Evolutionary conservation across 2,329 filamentous ascomycete genomes (phyloP).

Genomic region (Cryoendolithus antarcticus): DNA sequence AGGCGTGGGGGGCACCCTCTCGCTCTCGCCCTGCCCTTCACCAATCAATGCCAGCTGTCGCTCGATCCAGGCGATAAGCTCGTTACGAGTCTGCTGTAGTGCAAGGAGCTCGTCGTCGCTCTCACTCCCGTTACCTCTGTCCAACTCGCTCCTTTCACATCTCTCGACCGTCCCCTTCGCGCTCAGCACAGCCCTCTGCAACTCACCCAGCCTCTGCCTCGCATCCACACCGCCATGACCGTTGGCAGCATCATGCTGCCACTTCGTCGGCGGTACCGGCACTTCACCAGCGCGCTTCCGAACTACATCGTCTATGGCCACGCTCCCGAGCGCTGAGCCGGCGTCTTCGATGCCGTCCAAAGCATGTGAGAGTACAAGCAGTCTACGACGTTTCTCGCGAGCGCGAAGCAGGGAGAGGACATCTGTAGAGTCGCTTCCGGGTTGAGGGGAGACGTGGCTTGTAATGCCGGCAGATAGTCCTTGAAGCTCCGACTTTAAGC

Average conservation of each 20-base stretch:
- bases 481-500: constrained; percentile 17
- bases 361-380: constrained; percentile 15
- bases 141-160: too few species aligned
- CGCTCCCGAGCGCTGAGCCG: background rate
- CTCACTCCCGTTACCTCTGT: constrained; percentile 1
- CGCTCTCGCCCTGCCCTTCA: constrained; percentile 9
- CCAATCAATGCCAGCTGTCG: constrained; percentile 19
- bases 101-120: constrained; percentile 12
- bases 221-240: too few species aligned
- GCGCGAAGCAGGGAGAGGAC: constrained; percentile 15
- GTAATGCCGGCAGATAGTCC: background rate
- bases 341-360: constrained; percentile 7
- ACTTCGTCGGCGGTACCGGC: too few species aligned
- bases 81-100: constrained; percentile 18
- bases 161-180: constrained; percentile 13
- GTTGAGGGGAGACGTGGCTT: background rate
- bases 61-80: constrained; percentile 23
- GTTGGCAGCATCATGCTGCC: too few species aligned
- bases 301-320: constrained; percentile 12
- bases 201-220: constrained; percentile 11
- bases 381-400: constrained; percentile 15
- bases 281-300: constrained; percentile 17
- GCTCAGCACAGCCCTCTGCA: constrained; percentile 20
- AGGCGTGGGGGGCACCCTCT: background rate
- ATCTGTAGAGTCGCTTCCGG: background rate